Percentiles rank a stretch among this genome's conserved stretches.
phyloP scores from a whole-genome alignment of 768 basidiomycete genomes.

The Hericium coralloides region DNA sequence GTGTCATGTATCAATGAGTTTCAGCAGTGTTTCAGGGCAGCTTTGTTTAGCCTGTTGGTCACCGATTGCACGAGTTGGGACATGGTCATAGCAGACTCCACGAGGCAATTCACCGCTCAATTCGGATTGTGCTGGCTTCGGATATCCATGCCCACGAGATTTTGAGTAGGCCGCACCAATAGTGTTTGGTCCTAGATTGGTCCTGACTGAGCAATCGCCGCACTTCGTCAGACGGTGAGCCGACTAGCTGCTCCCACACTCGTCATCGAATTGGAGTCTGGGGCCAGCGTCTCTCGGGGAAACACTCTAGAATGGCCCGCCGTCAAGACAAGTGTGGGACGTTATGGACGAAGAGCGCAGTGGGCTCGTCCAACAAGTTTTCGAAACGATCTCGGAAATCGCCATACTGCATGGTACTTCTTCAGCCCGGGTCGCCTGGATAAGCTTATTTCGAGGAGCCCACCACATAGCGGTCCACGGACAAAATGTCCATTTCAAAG shows the following conservation, averaged over 20 bases:
- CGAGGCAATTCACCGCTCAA: background rate
- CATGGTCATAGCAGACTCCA: background rate
- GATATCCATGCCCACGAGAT: background rate
- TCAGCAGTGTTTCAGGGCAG: background rate
- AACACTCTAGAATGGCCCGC: background rate
- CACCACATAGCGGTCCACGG: too few species aligned
- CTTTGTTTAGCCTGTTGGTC: background rate
- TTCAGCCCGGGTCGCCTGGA: background rate
- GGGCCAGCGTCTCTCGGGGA: background rate
- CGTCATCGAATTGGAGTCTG: background rate
- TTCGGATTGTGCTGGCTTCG: background rate
- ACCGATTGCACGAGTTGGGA: background rate
- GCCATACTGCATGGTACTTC: background rate
- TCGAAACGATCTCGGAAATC: too few species aligned
- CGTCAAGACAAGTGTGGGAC: too few species aligned
- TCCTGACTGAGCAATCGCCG: background rate
- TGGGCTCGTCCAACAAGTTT: too few species aligned
- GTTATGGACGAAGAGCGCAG: too few species aligned
- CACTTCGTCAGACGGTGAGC: background rate
- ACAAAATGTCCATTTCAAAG: too few species aligned
- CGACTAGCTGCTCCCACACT: background rate
- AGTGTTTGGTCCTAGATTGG: background rate
- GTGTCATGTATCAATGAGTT: background rate
- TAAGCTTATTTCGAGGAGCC: background rate
- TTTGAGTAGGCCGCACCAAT: background rate